Percentiles rank a stretch among this genome's conserved stretches.
Conservation (phyloP, 345 rosid genomes). For the Euclidium syriacum region DNA sequence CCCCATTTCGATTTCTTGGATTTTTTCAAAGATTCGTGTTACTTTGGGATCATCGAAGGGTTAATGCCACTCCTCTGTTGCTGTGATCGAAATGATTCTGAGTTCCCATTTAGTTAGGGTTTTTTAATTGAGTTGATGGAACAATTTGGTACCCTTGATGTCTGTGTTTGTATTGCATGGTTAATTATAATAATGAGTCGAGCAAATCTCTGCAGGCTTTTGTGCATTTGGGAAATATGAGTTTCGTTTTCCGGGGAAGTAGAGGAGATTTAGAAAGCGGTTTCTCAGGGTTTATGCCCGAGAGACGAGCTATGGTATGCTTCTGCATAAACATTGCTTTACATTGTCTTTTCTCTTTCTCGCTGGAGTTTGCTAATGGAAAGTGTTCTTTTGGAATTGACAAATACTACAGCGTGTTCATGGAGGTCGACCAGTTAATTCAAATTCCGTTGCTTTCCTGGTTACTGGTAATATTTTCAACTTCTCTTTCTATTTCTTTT, state of each 20-base stretch:
- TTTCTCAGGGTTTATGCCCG: slow-evolving; percentile 57
- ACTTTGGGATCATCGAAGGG: neutral
- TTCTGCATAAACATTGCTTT: neutral
- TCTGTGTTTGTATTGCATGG: slow-evolving; percentile 3
- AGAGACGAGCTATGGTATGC: slow-evolving; percentile 67
- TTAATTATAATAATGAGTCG: neutral
- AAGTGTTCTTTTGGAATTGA: neutral
- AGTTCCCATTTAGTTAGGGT: neutral
- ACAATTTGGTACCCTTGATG: neutral
- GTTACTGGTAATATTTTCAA: slow-evolving; percentile 66
- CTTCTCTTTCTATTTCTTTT: neutral
- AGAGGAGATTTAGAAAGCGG: slow-evolving; percentile 85
- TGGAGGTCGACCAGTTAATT: slow-evolving; percentile 74
- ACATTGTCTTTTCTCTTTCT: neutral
- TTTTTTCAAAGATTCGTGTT: neutral
- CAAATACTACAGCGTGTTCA: slow-evolving; percentile 59
- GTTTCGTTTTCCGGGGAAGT: slow-evolving; percentile 78
- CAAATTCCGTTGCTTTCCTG: slow-evolving; percentile 87
- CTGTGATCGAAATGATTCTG: slow-evolving; percentile 5
- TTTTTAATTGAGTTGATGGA: neutral
- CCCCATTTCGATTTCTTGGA: neutral
- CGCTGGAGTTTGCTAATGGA: slow-evolving; percentile 1
- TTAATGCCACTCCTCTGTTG: neutral
- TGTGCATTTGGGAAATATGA: slow-evolving; percentile 42
- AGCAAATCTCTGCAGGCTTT: slow-evolving; percentile 11